A percentile compares a stretch with the other conserved stretches of the same genome.
phyloP scores from a whole-genome alignment of 1,284 basidiomycete genomes.

The Xerocomus minutiporus region DNA sequence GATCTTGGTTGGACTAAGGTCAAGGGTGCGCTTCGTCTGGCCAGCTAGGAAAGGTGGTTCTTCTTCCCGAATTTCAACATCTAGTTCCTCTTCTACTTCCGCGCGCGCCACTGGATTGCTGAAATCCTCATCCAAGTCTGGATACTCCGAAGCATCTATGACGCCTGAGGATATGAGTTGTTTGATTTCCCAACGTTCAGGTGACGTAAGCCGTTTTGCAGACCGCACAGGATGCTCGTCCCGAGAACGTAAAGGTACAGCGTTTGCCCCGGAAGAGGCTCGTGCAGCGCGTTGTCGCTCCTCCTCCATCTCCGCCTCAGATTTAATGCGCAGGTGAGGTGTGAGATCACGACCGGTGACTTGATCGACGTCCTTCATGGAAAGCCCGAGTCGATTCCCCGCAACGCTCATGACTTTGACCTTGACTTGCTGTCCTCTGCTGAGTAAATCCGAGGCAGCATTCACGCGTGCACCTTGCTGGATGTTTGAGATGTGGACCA shows the following conservation, averaged over 20 bases:
- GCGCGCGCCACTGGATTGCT: slow-evolving; percentile 71
- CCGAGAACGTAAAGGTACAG: slow-evolving; percentile 55
- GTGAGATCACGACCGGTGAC: slow-evolving; percentile 83
- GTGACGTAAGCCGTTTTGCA: slow-evolving; percentile 90
- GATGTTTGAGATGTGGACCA: slow-evolving; percentile 95
- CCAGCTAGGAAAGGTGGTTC: slow-evolving; percentile 96
- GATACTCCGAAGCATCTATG: slow-evolving; percentile 90
- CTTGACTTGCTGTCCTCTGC: slow-evolving; percentile 82
- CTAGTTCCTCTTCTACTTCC: slow-evolving; percentile 92
- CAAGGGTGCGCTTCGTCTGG: slow-evolving; percentile 91
- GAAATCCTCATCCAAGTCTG: slow-evolving; percentile 92
- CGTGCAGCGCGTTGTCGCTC: slow-evolving; percentile 60
- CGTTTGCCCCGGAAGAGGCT: slow-evolving; percentile 62
- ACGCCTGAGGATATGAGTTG: slow-evolving; percentile 96
- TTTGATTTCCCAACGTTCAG: slow-evolving; percentile 99
- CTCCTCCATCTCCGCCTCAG: slow-evolving; percentile 87
- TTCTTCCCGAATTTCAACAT: slow-evolving; percentile 95
- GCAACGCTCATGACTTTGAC: slow-evolving; percentile 95
- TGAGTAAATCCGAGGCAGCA: slow-evolving; percentile 82
- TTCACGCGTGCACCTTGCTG: slow-evolving; percentile 81
- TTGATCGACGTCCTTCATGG: slow-evolving; percentile 99
- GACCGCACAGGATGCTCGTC: slow-evolving; percentile 59
- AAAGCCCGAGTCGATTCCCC: slow-evolving; percentile 76
- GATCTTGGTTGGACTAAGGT: slow-evolving; percentile 96
- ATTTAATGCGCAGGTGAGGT: slow-evolving; percentile 90